Percentiles rank a stretch among this genome's conserved stretches.
Evolutionary conservation across 169 alveolate genomes (phyloP).

Genomic region (Eimeria praecox): DNA sequence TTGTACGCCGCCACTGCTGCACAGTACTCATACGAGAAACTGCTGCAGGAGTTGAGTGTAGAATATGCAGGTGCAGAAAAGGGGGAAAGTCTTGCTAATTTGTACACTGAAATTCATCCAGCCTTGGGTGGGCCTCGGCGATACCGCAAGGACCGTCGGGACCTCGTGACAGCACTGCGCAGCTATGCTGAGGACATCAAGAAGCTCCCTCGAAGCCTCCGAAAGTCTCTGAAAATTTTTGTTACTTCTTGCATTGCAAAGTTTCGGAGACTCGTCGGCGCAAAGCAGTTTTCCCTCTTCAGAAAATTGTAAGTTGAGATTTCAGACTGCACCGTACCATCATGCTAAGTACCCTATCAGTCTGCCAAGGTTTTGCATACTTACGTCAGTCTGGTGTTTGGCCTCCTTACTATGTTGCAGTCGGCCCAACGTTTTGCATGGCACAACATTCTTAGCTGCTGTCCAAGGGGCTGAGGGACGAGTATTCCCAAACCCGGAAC

Average conservation of each 20-base stretch:
- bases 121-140: constrained; percentile 70
- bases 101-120: constrained; percentile 51
- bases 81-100: neutral
- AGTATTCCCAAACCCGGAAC: constrained; percentile 36
- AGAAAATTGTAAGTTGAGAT: constrained; percentile 13
- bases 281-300: constrained; percentile 29
- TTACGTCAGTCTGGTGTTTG: neutral
- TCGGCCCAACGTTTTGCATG: constrained; percentile 68
- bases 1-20: constrained; percentile 59
- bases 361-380: neutral
- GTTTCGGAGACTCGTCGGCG: constrained; percentile 35
- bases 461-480: constrained; percentile 49
- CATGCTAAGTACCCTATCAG: neutral
- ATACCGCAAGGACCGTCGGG: constrained; percentile 8
- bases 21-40: constrained; percentile 57
- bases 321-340: neutral
- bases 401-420: constrained; percentile 18
- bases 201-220: constrained; percentile 26
- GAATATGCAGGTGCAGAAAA: constrained; percentile 7
- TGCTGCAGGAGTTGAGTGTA: constrained; percentile 39
- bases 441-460: constrained; percentile 56
- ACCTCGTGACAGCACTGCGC: constrained; percentile 10
- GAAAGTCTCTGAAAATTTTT: constrained; percentile 12
- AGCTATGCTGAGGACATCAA: constrained; percentile 54
- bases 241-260: constrained; percentile 2